Conservation (phyloP, 768 basidiomycete species). For the Trametes sanguinea region DNA sequence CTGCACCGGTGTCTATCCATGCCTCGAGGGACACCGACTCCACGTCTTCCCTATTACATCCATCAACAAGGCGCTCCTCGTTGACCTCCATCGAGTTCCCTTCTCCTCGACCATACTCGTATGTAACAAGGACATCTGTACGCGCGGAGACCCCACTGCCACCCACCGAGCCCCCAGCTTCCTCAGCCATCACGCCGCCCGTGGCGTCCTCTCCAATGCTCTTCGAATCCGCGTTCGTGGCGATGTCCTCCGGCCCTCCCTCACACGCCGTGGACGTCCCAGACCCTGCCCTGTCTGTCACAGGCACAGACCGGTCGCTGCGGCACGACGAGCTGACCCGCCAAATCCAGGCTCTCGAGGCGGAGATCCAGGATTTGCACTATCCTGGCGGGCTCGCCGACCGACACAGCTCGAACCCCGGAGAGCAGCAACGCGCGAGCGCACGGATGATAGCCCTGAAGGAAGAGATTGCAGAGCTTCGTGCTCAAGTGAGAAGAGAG, state of each 20-base stretch:
- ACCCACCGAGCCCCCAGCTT: too few relatives aligned
- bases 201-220: neutral
- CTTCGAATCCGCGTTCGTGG: neutral
- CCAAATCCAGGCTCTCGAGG: conserved; percentile 14
- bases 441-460: neutral
- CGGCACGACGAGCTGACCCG: conserved; percentile 10
- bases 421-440: neutral
- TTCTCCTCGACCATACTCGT: conserved; percentile 1
- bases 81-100: neutral
- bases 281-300: conserved; percentile 10
- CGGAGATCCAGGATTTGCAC: conserved; percentile 3
- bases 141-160: too few relatives aligned
- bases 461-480: conserved; percentile 2
- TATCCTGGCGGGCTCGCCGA: neutral
- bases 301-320: conserved; percentile 13
- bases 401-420: neutral
- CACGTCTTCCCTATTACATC: neutral
- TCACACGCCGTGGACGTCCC: conserved; percentile 16
- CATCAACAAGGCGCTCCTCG: neutral
- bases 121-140: neutral
- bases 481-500: conserved; percentile 8
- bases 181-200: neutral
- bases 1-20: neutral
- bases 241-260: neutral
- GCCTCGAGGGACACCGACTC: neutral